Evolutionary conservation across 1,139 yeast species (phyloP).

Genomic region (Pneumocystis oryctolagi): DNA sequence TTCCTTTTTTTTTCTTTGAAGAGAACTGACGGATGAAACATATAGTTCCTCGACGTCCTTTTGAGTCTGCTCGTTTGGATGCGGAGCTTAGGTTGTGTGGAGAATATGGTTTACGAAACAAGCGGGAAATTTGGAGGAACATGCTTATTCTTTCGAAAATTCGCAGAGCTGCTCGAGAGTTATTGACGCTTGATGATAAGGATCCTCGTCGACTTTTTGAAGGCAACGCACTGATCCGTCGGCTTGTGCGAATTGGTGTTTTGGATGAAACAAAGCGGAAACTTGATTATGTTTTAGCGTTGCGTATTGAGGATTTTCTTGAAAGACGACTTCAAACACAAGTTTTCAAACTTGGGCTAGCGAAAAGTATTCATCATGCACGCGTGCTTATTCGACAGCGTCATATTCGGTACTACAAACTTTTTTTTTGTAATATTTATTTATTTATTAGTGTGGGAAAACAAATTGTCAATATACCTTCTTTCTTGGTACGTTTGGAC

Average conservation of each 20-base stretch:
- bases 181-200: slow-evolving; percentile 98
- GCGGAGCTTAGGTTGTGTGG: slow-evolving; percentile 98
- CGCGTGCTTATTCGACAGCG: slow-evolving; percentile 97
- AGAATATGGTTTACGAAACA: slow-evolving; percentile 99
- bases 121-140: slow-evolving; percentile 98
- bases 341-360: slow-evolving; percentile 99
- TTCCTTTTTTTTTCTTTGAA: background rate
- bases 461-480: slow-evolving; percentile 97
- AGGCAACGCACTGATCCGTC: slow-evolving; percentile 98
- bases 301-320: slow-evolving; percentile 96
- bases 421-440: background rate
- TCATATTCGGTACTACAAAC: slow-evolving; percentile 62
- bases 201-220: slow-evolving; percentile 99
- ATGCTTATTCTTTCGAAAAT: slow-evolving; percentile 95
- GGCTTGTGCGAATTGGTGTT: slow-evolving; percentile 97
- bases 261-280: slow-evolving; percentile 98
- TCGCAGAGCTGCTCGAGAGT: slow-evolving; percentile 99
- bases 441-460: slow-evolving; percentile 55
- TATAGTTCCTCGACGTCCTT: slow-evolving; percentile 14
- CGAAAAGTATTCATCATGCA: slow-evolving; percentile 99
- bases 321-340: slow-evolving; percentile 99
- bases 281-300: slow-evolving; percentile 98
- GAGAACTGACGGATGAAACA: slow-evolving; percentile 2
- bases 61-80: slow-evolving; percentile 30
- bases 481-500: slow-evolving; percentile 99